These are phyloP conservation scores for Musa acuminata DNA, from an alignment of 176 grass and related monocot species.

Conservation along the genomic window DNA sequence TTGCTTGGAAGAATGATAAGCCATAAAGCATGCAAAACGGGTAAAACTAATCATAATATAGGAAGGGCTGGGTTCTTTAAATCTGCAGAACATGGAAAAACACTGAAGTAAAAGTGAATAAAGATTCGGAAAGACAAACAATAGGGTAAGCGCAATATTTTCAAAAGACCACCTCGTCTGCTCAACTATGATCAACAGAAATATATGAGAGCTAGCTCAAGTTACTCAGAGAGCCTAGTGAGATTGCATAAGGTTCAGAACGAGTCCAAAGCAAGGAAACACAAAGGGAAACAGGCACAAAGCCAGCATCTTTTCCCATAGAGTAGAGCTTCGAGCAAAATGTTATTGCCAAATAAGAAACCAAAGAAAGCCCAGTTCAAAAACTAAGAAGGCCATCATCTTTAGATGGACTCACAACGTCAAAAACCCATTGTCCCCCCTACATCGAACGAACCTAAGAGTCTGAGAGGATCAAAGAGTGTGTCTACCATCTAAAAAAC, in stretches of 20 bases:
- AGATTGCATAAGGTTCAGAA: not conserved
- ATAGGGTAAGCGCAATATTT: too few relatives aligned
- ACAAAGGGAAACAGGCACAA: not conserved
- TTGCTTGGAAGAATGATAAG: not conserved
- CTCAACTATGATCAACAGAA: not conserved
- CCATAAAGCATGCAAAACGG: not conserved
- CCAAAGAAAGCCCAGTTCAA: too few relatives aligned
- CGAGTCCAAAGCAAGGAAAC: not conserved
- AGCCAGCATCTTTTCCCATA: not conserved
- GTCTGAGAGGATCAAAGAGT: not conserved
- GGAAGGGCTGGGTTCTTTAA: not conserved
- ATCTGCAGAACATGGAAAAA: not conserved
- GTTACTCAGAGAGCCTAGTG: not conserved
- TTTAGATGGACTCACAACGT: not conserved
- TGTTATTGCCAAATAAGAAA: too few relatives aligned
- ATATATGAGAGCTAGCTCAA: not conserved
- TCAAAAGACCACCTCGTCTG: too few relatives aligned
- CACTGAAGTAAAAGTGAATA: not conserved
- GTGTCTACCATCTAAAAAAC: not conserved
- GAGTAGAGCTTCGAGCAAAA: too few relatives aligned
- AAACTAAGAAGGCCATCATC: too few relatives aligned
- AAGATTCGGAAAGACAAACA: not conserved
- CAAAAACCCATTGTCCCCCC: too few relatives aligned
- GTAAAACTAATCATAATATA: not conserved
- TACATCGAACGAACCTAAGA: not conserved